Evolutionary conservation across 306 rosid species (phyloP).

Genomic region (Cucumis hystrix): DNA sequence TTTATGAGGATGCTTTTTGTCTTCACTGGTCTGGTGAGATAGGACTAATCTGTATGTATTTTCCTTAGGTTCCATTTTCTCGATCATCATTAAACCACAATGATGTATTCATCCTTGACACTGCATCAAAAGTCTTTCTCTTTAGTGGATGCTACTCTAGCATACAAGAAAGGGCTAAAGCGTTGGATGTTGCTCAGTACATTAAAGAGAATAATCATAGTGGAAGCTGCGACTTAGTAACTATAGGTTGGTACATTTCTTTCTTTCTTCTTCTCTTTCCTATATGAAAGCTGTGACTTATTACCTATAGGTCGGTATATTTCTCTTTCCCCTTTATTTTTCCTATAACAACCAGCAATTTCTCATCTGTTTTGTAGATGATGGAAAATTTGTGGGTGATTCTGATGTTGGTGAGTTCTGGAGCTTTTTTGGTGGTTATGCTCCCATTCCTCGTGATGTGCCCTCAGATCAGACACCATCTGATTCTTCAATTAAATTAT

Average conservation of each 20-base stretch:
- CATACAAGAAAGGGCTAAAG: slow-evolving; percentile 95
- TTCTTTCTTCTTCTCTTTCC: slow-evolving; percentile 1
- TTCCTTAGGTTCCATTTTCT: slow-evolving; percentile 64
- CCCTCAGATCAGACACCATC: slow-evolving; percentile 39
- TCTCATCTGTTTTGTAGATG: slow-evolving; percentile 45
- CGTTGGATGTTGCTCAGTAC: slow-evolving; percentile 82
- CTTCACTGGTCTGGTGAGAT: background rate
- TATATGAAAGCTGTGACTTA: slow-evolving; percentile 44
- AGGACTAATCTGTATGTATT: slow-evolving; percentile 7
- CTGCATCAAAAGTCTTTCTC: slow-evolving; percentile 78
- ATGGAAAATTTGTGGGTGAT: slow-evolving; percentile 94
- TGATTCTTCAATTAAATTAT: slow-evolving; percentile 28
- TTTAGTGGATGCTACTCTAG: slow-evolving; percentile 89
- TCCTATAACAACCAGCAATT: slow-evolving; percentile 7
- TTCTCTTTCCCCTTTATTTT: slow-evolving; percentile 8
- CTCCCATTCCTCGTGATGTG: slow-evolving; percentile 75
- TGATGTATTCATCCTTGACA: slow-evolving; percentile 84
- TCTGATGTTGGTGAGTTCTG: slow-evolving; percentile 92
- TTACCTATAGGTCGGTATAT: slow-evolving; percentile 64
- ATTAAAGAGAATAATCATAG: slow-evolving; percentile 72
- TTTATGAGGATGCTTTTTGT: background rate
- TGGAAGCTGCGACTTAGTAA: slow-evolving; percentile 72
- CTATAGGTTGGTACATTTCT: slow-evolving; percentile 56
- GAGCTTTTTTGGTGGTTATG: slow-evolving; percentile 95
- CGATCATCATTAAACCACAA: slow-evolving; percentile 82